Percentiles rank a stretch among this genome's conserved stretches.
Conservation (phyloP, 768 basidiomycete species). For the Naganishia onofrii region DNA sequence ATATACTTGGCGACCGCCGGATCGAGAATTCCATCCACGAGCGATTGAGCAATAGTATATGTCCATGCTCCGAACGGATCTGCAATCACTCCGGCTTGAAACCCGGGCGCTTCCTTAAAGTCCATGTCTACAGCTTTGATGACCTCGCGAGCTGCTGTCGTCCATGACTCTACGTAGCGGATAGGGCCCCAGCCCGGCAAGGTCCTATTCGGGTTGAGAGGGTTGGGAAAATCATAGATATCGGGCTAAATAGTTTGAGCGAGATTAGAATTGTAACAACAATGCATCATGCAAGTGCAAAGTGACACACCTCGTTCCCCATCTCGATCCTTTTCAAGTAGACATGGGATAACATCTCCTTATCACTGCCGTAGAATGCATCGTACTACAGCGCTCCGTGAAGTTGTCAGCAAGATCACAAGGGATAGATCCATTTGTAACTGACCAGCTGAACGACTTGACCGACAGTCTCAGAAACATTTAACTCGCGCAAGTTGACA, state of each 20-base stretch:
- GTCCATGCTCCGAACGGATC: neutral
- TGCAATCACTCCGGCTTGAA: constrained; percentile 30
- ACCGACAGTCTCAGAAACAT: constrained; percentile 29
- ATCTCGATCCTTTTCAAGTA: constrained; percentile 24
- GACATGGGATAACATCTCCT: neutral
- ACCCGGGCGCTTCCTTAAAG: constrained; percentile 10
- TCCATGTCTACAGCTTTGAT: neutral
- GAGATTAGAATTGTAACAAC: neutral
- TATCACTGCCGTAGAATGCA: constrained; percentile 4
- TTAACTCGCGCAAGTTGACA: constrained; percentile 6
- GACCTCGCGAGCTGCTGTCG: neutral
- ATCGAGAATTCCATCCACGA: constrained; percentile 25
- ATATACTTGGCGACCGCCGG: constrained; percentile 6
- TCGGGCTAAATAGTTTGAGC: neutral
- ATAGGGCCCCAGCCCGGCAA: constrained; percentile 18
- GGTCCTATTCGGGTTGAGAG: neutral
- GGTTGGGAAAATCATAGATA: neutral
- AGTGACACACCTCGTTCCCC: constrained; percentile 28
- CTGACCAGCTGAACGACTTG: constrained; percentile 27
- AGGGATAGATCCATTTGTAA: no score
- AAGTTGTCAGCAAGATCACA: no score
- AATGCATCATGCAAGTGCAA: neutral
- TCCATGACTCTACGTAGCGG: constrained; percentile 29
- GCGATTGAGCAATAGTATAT: neutral
- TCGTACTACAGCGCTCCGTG: constrained; percentile 12